Conservation (phyloP, 2,329 filamentous ascomycete genomes). For the Cercospora sojina region DNA sequence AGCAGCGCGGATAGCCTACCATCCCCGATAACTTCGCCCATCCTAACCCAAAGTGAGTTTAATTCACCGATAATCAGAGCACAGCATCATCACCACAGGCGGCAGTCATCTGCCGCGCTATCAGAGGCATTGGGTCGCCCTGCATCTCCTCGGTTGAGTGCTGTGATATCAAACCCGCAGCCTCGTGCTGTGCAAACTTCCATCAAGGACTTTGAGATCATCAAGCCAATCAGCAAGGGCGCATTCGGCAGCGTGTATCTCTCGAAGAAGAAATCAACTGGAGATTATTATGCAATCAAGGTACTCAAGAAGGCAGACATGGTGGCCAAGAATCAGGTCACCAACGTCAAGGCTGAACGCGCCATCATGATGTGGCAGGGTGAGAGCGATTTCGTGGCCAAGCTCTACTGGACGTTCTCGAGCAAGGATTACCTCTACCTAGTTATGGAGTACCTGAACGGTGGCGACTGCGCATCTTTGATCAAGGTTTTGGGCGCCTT, state of each 20-base stretch:
- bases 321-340: slow-evolving; percentile 99
- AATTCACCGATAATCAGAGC: slow-evolving; percentile 66
- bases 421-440: slow-evolving; percentile 98
- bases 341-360: slow-evolving; percentile 96
- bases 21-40: slow-evolving; percentile 87
- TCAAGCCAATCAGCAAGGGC: slow-evolving; percentile 98
- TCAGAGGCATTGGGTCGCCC: slow-evolving; percentile 65
- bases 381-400: slow-evolving; percentile 97
- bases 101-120: slow-evolving; percentile 87
- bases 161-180: slow-evolving; percentile 74
- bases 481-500: slow-evolving; percentile 92
- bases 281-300: slow-evolving; percentile 98
- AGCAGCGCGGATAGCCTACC: slow-evolving; percentile 63
- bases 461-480: slow-evolving; percentile 92
- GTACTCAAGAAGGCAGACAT: slow-evolving; percentile 99
- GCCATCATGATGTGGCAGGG: slow-evolving; percentile 99
- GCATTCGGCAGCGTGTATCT: slow-evolving; percentile 97
- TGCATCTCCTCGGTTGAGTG: slow-evolving; percentile 76
- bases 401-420: slow-evolving; percentile 99
- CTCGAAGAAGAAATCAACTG: slow-evolving; percentile 97
- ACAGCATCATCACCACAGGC: slow-evolving; percentile 65
- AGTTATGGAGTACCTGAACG: slow-evolving; percentile 98
- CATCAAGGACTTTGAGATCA: slow-evolving; percentile 99
- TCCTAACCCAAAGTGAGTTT: slow-evolving; percentile 79
- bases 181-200: slow-evolving; percentile 87